Evolutionary conservation across 2,329 filamentous ascomycete species (phyloP).

Genomic region (Colletotrichum graminicola): DNA sequence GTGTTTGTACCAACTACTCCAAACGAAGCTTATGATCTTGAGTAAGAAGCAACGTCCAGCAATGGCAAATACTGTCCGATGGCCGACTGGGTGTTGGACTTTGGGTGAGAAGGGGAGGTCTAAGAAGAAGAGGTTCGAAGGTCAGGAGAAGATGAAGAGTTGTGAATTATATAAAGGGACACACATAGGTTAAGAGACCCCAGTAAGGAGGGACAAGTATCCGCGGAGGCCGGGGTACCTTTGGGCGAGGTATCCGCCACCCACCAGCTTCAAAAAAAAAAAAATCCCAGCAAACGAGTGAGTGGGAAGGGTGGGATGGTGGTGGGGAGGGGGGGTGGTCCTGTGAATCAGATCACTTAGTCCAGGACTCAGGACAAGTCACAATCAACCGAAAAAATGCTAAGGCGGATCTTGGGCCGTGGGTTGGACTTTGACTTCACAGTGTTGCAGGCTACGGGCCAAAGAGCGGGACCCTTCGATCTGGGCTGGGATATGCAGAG

Average conservation of each 20-base stretch:
- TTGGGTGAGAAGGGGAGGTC: slow-evolving; percentile 20
- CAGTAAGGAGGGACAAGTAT: slow-evolving; percentile 37
- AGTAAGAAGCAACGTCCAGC: slow-evolving; percentile 24
- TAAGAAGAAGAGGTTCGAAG: not conserved
- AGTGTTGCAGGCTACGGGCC: slow-evolving; percentile 11
- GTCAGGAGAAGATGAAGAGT: slow-evolving; percentile 9
- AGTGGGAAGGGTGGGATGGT: slow-evolving; percentile 39
- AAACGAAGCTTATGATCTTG: slow-evolving; percentile 25
- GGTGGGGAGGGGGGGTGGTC: slow-evolving; percentile 36
- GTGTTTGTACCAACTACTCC: slow-evolving; percentile 23
- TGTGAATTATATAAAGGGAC: slow-evolving; percentile 38
- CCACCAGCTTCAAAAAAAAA: slow-evolving; percentile 32
- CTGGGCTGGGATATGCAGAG: slow-evolving; percentile 27
- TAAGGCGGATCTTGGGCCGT: slow-evolving; percentile 24
- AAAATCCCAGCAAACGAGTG: slow-evolving; percentile 41
- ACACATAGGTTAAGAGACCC: slow-evolving; percentile 27
- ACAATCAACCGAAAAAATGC: slow-evolving; percentile 33
- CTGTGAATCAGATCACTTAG: slow-evolving; percentile 37
- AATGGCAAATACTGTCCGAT: not conserved
- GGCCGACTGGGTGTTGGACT: slow-evolving; percentile 26
- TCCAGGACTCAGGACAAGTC: slow-evolving; percentile 22
- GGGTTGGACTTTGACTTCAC: slow-evolving; percentile 34
- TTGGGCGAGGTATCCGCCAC: slow-evolving; percentile 41
- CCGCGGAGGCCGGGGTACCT: slow-evolving; percentile 38
- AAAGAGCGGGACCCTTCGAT: slow-evolving; percentile 31